A percentile compares a stretch with the other conserved stretches of the same genome.
These are phyloP conservation scores for Penicillium malachiteum DNA, from an alignment of 495 filamentous ascomycete genomes.

Conservation along the genomic window DNA sequence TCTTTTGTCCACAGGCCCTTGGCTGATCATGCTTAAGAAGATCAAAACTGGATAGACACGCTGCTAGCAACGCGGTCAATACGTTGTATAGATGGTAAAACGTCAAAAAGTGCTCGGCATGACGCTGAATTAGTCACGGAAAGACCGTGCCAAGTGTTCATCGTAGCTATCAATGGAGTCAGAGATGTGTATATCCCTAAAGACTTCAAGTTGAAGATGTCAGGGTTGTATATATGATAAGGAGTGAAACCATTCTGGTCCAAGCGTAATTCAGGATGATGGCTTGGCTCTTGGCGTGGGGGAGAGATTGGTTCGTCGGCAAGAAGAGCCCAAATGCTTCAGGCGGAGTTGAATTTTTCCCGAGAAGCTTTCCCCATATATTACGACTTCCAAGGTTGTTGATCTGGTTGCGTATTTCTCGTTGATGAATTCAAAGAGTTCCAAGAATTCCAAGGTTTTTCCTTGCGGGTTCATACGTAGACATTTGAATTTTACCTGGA, in stretches of 20 bases:
- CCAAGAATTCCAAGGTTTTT: neutral
- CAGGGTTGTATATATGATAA: constrained; percentile 8
- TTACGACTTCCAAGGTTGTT: neutral
- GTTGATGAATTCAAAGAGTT: neutral
- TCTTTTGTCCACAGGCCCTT: neutral
- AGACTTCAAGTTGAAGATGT: too few species aligned
- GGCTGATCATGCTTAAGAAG: neutral
- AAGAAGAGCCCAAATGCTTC: constrained; percentile 5
- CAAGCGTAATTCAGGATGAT: constrained; percentile 7
- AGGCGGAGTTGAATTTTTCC: constrained; percentile 10
- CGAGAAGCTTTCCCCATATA: constrained; percentile 2
- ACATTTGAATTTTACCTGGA: neutral
- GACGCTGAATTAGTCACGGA: neutral
- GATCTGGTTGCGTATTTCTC: neutral
- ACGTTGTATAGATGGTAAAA: neutral
- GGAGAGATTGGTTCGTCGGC: constrained; percentile 15
- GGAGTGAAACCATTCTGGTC: constrained; percentile 14
- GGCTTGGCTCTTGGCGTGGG: constrained; percentile 23
- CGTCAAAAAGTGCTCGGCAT: neutral
- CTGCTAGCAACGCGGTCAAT: neutral
- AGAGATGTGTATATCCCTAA: constrained; percentile 1
- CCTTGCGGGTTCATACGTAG: neutral
- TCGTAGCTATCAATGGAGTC: neutral
- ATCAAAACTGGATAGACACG: neutral
- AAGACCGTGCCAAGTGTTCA: neutral